Evolutionary conservation across 2,329 filamentous ascomycete species (phyloP).

Genomic region (Neopestalotiopsis sp.): DNA sequence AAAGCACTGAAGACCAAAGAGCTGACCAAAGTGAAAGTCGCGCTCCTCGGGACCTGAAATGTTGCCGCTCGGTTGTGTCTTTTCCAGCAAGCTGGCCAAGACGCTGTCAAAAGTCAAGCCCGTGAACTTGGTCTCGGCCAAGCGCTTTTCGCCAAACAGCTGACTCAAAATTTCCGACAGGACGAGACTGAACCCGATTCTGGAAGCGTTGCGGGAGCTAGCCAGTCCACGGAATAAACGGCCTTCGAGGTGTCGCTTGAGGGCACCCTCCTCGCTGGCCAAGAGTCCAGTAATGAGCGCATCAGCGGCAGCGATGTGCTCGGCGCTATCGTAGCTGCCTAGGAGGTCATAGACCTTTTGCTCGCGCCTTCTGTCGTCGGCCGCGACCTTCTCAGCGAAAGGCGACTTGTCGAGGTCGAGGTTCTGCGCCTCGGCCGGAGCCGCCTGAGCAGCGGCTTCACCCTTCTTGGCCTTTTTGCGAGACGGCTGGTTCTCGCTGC

Average conservation of each 20-base stretch:
- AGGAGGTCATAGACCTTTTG: constrained; percentile 65
- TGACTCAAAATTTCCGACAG: constrained; percentile 80
- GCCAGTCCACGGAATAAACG: constrained; percentile 86
- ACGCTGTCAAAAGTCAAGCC: constrained; percentile 61
- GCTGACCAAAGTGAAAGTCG: constrained; percentile 81
- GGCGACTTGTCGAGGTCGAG: constrained; percentile 44
- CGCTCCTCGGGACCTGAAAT: constrained; percentile 75
- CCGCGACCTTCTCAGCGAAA: constrained; percentile 57
- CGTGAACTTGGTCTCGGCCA: constrained; percentile 52
- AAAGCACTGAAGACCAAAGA: constrained; percentile 88
- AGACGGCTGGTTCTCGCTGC: constrained; percentile 33
- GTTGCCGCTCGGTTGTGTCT: constrained; percentile 59
- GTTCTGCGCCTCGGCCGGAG: constrained; percentile 23
- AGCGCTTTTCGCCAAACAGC: constrained; percentile 60
- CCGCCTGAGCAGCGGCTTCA: constrained; percentile 29
- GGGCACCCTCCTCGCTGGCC: constrained; percentile 54
- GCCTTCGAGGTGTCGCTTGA: constrained; percentile 65
- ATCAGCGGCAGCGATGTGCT: constrained; percentile 63
- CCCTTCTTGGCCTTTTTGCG: constrained; percentile 43
- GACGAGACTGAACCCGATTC: constrained; percentile 88
- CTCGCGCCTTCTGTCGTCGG: constrained; percentile 62
- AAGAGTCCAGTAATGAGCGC: constrained; percentile 63
- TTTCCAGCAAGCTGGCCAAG: constrained; percentile 57
- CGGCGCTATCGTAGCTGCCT: constrained; percentile 60
- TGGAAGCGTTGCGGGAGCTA: constrained; percentile 85